Evolutionary conservation across 2,329 filamentous ascomycete species (phyloP).

Genomic region (Aspergillus luchuensis): DNA sequence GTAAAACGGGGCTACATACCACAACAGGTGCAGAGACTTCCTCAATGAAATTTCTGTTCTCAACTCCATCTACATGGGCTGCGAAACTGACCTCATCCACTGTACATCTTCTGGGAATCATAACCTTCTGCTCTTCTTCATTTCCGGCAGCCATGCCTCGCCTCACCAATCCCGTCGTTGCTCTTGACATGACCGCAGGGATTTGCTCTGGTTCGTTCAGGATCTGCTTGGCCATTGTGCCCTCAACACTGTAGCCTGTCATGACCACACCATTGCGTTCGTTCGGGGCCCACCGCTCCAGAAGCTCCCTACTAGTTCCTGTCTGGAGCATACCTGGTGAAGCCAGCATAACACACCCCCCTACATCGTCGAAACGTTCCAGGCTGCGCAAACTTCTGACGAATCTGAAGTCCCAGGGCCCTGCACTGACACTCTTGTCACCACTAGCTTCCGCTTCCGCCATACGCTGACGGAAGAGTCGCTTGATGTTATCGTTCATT

Average conservation of each 20-base stretch:
- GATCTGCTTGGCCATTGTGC: constrained; percentile 95
- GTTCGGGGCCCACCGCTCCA: constrained; percentile 95
- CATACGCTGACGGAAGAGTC: constrained; percentile 89
- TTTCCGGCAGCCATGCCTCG: constrained; percentile 63
- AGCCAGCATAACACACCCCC: constrained; percentile 94
- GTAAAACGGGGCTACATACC: constrained; percentile 58
- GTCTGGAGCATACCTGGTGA: constrained; percentile 98
- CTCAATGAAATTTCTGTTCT: constrained; percentile 96
- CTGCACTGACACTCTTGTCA: constrained; percentile 67
- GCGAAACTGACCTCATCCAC: constrained; percentile 95
- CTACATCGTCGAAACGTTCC: constrained; percentile 93
- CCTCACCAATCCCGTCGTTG: constrained; percentile 54
- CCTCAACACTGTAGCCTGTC: constrained; percentile 97
- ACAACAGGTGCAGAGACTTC: constrained; percentile 90
- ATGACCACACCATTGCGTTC: constrained; percentile 98
- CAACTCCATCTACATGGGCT: constrained; percentile 91
- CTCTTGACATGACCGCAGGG: constrained; percentile 83
- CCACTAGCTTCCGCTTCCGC: constrained; percentile 82
- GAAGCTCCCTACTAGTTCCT: constrained; percentile 85
- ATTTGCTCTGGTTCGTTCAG: constrained; percentile 95
- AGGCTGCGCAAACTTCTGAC: constrained; percentile 89
- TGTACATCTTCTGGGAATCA: constrained; percentile 89
- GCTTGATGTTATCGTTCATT: constrained; percentile 99
- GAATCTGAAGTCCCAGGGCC: constrained; percentile 95
- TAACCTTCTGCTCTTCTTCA: constrained; percentile 77